Conservation (phyloP, 495 filamentous ascomycete species). For the Recurvomyces mirabilis region DNA sequence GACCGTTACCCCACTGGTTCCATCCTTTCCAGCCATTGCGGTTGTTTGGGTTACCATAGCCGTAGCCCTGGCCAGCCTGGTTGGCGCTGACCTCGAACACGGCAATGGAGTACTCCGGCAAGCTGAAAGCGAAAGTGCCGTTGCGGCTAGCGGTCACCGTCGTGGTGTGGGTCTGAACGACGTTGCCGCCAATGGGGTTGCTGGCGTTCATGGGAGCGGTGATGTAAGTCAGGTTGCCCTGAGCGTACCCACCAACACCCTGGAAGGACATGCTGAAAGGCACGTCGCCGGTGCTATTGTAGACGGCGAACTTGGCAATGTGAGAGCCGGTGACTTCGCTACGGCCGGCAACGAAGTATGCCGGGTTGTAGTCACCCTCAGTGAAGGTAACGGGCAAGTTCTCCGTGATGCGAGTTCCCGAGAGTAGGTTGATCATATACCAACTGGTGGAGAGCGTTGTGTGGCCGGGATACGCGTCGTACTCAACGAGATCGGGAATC, state of each 20-base stretch:
- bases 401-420: slow-evolving; percentile 42
- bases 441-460: slow-evolving; percentile 34
- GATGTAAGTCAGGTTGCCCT: slow-evolving; percentile 46
- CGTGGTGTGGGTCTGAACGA: slow-evolving; percentile 9
- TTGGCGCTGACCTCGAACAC: slow-evolving; percentile 16
- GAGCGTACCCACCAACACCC: slow-evolving; percentile 35
- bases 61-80: slow-evolving; percentile 2
- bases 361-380: slow-evolving; percentile 30
- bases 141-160: slow-evolving; percentile 9
- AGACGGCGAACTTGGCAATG: slow-evolving; percentile 54
- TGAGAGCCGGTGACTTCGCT: slow-evolving; percentile 30
- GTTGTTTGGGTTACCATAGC: slow-evolving; percentile 10
- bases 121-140: slow-evolving; percentile 18
- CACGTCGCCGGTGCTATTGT: slow-evolving; percentile 46
- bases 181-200: slow-evolving; percentile 29
- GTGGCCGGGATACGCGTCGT: slow-evolving; percentile 23
- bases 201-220: slow-evolving; percentile 37
- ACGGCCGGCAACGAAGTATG: slow-evolving; percentile 48
- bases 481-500: slow-evolving; percentile 29
- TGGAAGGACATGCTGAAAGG: slow-evolving; percentile 45
- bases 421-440: slow-evolving; percentile 36
- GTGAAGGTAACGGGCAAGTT: slow-evolving; percentile 40
- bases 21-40: slow-evolving; percentile 11
- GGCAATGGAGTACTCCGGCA: slow-evolving; percentile 20
- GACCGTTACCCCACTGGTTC: slow-evolving; percentile 4